Evolutionary conservation across 202 grass and related monocot genomes (phyloP).

Genomic region (Setaria italica): DNA sequence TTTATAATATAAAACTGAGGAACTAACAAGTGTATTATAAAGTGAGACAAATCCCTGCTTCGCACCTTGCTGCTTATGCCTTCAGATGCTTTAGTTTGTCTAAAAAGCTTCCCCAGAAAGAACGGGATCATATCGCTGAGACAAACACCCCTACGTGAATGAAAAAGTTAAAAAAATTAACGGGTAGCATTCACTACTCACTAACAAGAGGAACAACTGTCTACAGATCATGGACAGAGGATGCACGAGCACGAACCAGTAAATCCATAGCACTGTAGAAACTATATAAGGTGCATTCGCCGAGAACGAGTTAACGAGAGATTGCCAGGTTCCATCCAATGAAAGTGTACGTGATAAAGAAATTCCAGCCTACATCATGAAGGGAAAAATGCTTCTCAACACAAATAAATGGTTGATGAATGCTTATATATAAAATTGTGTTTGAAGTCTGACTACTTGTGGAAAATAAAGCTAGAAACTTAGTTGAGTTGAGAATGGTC

Average conservation of each 20-base stretch:
- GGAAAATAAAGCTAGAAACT: conserved; percentile 27
- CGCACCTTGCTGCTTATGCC: conserved; percentile 75
- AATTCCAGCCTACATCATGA: conserved; percentile 75
- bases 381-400: conserved; percentile 14
- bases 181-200: conserved; percentile 1
- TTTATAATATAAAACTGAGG: neutral
- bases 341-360: conserved; percentile 79
- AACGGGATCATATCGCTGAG: conserved; percentile 91
- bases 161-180: neutral
- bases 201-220: conserved; percentile 1
- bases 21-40: neutral
- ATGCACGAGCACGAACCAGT: conserved; percentile 62
- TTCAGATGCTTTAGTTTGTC: conserved; percentile 73
- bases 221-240: conserved; percentile 18
- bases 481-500: conserved; percentile 56
- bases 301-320: conserved; percentile 73
- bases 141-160: conserved; percentile 81
- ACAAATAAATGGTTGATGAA: conserved; percentile 24
- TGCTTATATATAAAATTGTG: conserved; percentile 18
- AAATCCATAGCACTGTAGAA: conserved; percentile 89
- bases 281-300: conserved; percentile 75
- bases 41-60: conserved; percentile 30
- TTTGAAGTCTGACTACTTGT: conserved; percentile 13
- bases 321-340: conserved; percentile 81
- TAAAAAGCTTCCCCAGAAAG: conserved; percentile 80